Conservation (phyloP, 2,329 filamentous ascomycete genomes). For the Tothia fuscella region DNA sequence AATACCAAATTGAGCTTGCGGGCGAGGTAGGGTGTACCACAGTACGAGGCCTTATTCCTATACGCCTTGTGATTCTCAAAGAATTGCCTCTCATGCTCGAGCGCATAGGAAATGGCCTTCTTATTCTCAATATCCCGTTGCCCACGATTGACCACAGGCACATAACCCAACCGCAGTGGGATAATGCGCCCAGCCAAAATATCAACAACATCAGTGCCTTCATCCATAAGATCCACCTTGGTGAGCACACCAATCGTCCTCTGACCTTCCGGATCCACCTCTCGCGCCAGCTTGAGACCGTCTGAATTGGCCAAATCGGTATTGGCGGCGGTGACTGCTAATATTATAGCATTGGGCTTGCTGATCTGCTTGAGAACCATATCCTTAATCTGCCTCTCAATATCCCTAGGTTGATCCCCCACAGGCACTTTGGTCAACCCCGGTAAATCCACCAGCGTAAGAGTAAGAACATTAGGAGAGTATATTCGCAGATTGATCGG, state of each 20-base stretch:
- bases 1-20: slow-evolving; percentile 80
- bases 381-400: slow-evolving; percentile 89
- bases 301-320: slow-evolving; percentile 98
- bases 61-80: slow-evolving; percentile 99
- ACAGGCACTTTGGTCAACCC: slow-evolving; percentile 95
- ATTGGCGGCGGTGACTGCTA: slow-evolving; percentile 93
- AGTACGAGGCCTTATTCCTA: slow-evolving; percentile 96
- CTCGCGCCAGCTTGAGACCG: slow-evolving; percentile 86
- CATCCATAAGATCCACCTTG: slow-evolving; percentile 98
- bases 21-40: slow-evolving; percentile 91
- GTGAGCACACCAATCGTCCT: slow-evolving; percentile 96
- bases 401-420: slow-evolving; percentile 91
- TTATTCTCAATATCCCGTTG: slow-evolving; percentile 98
- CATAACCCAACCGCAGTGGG: slow-evolving; percentile 84
- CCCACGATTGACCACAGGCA: slow-evolving; percentile 94
- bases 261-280: slow-evolving; percentile 95
- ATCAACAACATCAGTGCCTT: slow-evolving; percentile 95
- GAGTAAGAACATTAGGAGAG: slow-evolving; percentile 92
- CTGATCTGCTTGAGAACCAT: slow-evolving; percentile 99
- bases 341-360: slow-evolving; percentile 95
- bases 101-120: slow-evolving; percentile 78
- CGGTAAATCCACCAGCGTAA: slow-evolving; percentile 92
- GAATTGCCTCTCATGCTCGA: slow-evolving; percentile 92
- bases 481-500: slow-evolving; percentile 98
- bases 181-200: slow-evolving; percentile 97